Conservation (phyloP, 495 filamentous ascomycete species). For the Xylaria bambusicola region DNA sequence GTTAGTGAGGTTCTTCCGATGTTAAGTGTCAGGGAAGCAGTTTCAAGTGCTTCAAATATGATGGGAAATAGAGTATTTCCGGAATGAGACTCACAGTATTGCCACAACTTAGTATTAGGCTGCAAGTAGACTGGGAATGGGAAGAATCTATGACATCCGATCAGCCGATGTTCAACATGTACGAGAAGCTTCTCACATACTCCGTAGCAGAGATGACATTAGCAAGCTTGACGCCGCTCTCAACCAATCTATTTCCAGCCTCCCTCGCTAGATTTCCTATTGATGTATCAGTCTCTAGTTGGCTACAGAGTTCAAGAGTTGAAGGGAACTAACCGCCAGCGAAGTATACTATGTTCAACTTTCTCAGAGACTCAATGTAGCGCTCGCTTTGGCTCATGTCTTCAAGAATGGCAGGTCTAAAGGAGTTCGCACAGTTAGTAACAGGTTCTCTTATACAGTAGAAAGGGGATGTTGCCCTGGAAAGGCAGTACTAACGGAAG, state of each 20-base stretch:
- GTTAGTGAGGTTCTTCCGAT: neutral
- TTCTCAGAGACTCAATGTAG: conserved; percentile 29
- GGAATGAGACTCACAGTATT: conserved; percentile 32
- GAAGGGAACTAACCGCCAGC: conserved; percentile 39
- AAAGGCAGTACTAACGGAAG: conserved; percentile 29
- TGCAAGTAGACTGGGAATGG: conserved; percentile 42
- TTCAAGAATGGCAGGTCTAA: conserved; percentile 43
- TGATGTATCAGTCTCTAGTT: conserved; percentile 15
- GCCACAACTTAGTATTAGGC: conserved; percentile 47
- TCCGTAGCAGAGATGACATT: conserved; percentile 46
- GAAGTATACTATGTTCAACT: conserved; percentile 37
- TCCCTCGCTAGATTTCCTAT: conserved; percentile 41
- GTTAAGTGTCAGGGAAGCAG: too few relatives aligned
- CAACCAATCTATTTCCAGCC: conserved; percentile 37
- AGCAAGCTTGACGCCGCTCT: conserved; percentile 29
- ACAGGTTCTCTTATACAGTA: neutral
- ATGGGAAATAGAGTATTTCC: neutral
- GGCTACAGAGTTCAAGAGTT: neutral
- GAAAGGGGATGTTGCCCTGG: neutral
- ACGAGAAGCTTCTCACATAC: conserved; percentile 25
- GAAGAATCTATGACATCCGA: conserved; percentile 38
- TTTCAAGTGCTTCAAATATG: too few relatives aligned
- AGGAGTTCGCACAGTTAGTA: neutral
- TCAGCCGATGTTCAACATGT: conserved; percentile 4
- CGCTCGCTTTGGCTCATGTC: conserved; percentile 40